A percentile compares a stretch with the other conserved stretches of the same genome.
These are phyloP conservation scores for Saraca asoca DNA, from an alignment of 331 rosid genomes.

Conservation along the genomic window DNA sequence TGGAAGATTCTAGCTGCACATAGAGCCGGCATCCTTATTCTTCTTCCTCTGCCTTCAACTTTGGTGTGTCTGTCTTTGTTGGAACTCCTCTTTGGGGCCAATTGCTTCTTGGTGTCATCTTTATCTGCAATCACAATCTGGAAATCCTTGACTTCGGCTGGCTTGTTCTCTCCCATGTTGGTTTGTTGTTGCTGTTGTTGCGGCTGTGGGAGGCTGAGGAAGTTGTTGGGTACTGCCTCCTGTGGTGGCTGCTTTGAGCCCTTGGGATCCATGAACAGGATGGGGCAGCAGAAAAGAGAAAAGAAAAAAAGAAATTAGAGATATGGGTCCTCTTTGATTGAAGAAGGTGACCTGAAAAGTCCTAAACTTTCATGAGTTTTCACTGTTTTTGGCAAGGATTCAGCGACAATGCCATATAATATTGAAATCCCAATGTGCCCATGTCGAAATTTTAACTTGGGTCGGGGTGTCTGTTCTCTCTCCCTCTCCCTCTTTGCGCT, in stretches of 20 bases:
- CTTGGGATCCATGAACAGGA: constrained; percentile 87
- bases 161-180: constrained; percentile 69
- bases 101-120: constrained; percentile 60
- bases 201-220: constrained; percentile 41
- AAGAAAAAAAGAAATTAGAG: background rate
- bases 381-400: constrained; percentile 73
- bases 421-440: constrained; percentile 54
- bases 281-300: constrained; percentile 9
- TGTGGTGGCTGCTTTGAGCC: constrained; percentile 56
- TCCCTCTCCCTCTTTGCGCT: constrained; percentile 18
- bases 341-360: constrained; percentile 72
- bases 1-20: constrained; percentile 90
- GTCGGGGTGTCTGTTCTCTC: background rate
- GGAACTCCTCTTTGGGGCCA: constrained; percentile 81
- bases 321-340: constrained; percentile 65
- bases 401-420: constrained; percentile 41
- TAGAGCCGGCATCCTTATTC: constrained; percentile 89
- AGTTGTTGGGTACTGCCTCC: constrained; percentile 21
- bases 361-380: constrained; percentile 75
- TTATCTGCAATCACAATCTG: constrained; percentile 67
- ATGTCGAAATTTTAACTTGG: constrained; percentile 37
- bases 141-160: constrained; percentile 65
- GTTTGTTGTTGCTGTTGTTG: background rate
- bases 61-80: constrained; percentile 92
- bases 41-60: constrained; percentile 85